These are phyloP conservation scores for Gentiana dahurica DNA, from an alignment of 257 asterid species.

Conservation along the genomic window DNA sequence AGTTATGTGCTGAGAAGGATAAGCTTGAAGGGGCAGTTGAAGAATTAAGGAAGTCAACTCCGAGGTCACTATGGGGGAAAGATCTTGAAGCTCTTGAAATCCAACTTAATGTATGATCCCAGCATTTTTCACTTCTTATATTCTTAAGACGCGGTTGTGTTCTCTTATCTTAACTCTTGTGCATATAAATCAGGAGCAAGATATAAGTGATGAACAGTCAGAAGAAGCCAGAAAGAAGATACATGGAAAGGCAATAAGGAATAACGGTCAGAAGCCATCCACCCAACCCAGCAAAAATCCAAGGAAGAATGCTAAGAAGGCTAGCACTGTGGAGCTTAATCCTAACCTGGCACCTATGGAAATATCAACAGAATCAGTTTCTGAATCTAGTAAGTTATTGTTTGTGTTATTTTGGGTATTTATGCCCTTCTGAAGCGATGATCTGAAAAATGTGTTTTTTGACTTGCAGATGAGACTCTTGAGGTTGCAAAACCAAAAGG, in stretches of 20 bases:
- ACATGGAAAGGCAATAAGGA: constrained; percentile 24
- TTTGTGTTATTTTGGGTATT: neutral
- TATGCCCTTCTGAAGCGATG: neutral
- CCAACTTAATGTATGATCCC: constrained; percentile 51
- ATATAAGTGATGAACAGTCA: constrained; percentile 24
- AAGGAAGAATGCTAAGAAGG: constrained; percentile 35
- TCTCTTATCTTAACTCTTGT: constrained; percentile 2
- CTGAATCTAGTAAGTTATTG: constrained; percentile 39
- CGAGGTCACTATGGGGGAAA: constrained; percentile 53
- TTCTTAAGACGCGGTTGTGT: neutral
- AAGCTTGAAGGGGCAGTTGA: constrained; percentile 49
- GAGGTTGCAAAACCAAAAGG: constrained; percentile 55
- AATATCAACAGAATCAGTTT: constrained; percentile 25
- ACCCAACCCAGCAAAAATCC: constrained; percentile 37
- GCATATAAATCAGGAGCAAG: constrained; percentile 40
- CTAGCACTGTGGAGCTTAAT: constrained; percentile 31
- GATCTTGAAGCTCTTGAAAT: constrained; percentile 74
- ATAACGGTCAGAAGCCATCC: constrained; percentile 14
- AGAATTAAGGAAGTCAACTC: constrained; percentile 56
- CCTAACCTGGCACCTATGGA: constrained; percentile 41
- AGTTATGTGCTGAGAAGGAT: constrained; percentile 62
- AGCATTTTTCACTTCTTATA: neutral
- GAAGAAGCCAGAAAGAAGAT: constrained; percentile 30
- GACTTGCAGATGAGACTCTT: constrained; percentile 26
- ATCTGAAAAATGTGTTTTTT: neutral